Percentiles rank a stretch among this genome's conserved stretches.
These are phyloP conservation scores for Aspergillus clavatus DNA, from an alignment of 2,329 filamentous ascomycete genomes.

Conservation along the genomic window DNA sequence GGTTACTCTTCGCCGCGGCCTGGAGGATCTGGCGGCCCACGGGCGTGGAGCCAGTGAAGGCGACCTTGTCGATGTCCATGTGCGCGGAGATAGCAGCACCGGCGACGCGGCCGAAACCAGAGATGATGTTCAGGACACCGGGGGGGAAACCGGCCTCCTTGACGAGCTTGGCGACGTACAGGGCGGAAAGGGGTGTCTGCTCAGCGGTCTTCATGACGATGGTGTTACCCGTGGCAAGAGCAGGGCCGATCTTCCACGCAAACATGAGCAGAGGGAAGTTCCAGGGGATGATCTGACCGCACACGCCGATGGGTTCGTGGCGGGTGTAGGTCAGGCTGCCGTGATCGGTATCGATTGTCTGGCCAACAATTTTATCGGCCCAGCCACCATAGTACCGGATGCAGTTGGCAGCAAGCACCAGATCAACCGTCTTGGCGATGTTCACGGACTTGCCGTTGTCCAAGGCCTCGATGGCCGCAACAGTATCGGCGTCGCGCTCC, in stretches of 20 bases:
- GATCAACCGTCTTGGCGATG: conserved; percentile 63
- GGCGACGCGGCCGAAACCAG: conserved; percentile 71
- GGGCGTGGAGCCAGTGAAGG: conserved; percentile 59
- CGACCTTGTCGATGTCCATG: conserved; percentile 62
- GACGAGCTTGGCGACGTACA: conserved; percentile 50
- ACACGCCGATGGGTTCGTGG: conserved; percentile 74
- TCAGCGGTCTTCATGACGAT: conserved; percentile 62
- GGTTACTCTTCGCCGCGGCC: conserved; percentile 56
- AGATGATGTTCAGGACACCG: conserved; percentile 60
- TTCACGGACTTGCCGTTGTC: conserved; percentile 47
- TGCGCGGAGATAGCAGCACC: conserved; percentile 63
- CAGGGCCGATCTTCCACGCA: conserved; percentile 81
- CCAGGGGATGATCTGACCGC: conserved; percentile 86
- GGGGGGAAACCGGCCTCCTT: conserved; percentile 59
- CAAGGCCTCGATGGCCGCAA: conserved; percentile 78
- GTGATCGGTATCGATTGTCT: conserved; percentile 72
- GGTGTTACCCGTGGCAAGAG: conserved; percentile 57
- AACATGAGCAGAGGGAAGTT: conserved; percentile 82
- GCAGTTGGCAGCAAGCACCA: conserved; percentile 62
- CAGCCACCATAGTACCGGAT: conserved; percentile 86
- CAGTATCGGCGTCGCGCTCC: conserved; percentile 69
- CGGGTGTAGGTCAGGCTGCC: conserved; percentile 81
- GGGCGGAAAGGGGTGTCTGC: conserved; percentile 64
- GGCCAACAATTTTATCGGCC: conserved; percentile 92
- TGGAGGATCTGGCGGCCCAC: conserved; percentile 59